Base-by-base conservation (phyloP, 768 basidiomycete species). In the Tulasnella sp. region DNA sequence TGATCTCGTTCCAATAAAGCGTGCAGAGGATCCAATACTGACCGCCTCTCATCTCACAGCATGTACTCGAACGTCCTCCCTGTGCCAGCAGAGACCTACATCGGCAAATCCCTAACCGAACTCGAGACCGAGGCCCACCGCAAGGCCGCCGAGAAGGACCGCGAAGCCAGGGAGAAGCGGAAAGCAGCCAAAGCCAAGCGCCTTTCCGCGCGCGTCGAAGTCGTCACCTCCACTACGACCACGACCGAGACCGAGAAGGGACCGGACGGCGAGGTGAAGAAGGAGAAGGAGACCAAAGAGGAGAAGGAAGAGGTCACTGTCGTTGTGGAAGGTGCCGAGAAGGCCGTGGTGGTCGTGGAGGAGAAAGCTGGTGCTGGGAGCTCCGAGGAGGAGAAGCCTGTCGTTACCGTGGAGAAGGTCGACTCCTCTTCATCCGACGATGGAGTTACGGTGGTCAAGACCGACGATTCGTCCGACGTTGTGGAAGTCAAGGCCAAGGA, bases 261-360 rank as follows among this genome's bases (percentile, higher is more conserved):
- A 34, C 24, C 24, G 20, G 37, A 73, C 72, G 42, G 72, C 12
- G 77, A 64, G 9, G 77, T 50, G 37, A 50, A 64, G 34, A 64
- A 76, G 37, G 60, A 72, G 78, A 58, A 79, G 12, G 78, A 79
- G 72, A 37, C 76, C 16, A 69, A 79, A 31, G 54, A 72, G 41
- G 74, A 75, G 74, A 50, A 44, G 16, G 42, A 75, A 9, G 74
- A 75, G 18, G 42, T 44, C 41, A 44, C 74, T 1, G 74, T 50
- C 34, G 31, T 75, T 6, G 54, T 54, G 54, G 54, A 54, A 54
- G 22, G 6, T n/a, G 5, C 54, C 24, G 54, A 54, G 54, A 54
- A 54, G 54, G 4, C 54, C 0, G 54, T 54, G 22, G 24, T 54
- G n/a, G 24, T 54, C 11, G 54, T 54, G 24, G 54, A 37, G 64